These are phyloP conservation scores for Albophoma yamanashiensis DNA, from an alignment of 2,329 filamentous ascomycete genomes.

Conservation along the genomic window DNA sequence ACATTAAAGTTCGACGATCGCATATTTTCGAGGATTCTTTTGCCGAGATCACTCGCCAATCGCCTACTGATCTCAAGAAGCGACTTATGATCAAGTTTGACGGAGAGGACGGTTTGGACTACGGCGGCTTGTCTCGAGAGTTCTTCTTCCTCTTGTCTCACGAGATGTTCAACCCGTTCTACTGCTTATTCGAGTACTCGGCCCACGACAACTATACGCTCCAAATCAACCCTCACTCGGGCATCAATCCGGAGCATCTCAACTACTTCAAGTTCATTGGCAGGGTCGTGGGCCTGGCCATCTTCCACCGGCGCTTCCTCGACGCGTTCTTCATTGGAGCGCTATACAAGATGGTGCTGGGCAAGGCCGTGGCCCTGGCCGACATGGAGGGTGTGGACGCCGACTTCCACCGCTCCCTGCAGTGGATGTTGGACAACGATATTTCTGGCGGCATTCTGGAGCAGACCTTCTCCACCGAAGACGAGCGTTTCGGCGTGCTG, in stretches of 20 bases:
- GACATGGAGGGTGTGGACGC: conserved; percentile 99
- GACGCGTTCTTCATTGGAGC: conserved; percentile 99
- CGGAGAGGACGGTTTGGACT: conserved; percentile 94
- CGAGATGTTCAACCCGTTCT: conserved; percentile 99
- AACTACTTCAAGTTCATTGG: conserved; percentile 99
- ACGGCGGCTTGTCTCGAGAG: conserved; percentile 93
- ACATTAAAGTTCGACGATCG: conserved; percentile 92
- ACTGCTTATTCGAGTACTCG: conserved; percentile 98
- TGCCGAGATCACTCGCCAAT: conserved; percentile 95
- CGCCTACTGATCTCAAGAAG: conserved; percentile 93
- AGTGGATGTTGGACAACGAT: conserved; percentile 97
- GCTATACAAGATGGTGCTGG: conserved; percentile 98
- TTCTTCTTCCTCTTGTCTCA: conserved; percentile 99
- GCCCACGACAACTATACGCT: conserved; percentile 99
- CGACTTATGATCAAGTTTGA: conserved; percentile 99
- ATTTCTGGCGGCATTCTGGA: conserved; percentile 87
- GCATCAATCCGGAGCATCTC: conserved; percentile 97
- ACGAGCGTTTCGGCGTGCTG: conserved; percentile 92
- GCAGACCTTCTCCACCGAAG: conserved; percentile 92
- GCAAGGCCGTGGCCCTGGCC: conserved; percentile 80
- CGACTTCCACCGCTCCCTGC: conserved; percentile 90
- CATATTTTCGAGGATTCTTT: conserved; percentile 99
- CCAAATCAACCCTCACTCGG: conserved; percentile 98
- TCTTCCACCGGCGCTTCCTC: conserved; percentile 95
- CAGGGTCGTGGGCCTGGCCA: conserved; percentile 89